These are phyloP conservation scores for Ligustrum vulgare DNA, from an alignment of 257 asterid species.

Conservation along the genomic window DNA sequence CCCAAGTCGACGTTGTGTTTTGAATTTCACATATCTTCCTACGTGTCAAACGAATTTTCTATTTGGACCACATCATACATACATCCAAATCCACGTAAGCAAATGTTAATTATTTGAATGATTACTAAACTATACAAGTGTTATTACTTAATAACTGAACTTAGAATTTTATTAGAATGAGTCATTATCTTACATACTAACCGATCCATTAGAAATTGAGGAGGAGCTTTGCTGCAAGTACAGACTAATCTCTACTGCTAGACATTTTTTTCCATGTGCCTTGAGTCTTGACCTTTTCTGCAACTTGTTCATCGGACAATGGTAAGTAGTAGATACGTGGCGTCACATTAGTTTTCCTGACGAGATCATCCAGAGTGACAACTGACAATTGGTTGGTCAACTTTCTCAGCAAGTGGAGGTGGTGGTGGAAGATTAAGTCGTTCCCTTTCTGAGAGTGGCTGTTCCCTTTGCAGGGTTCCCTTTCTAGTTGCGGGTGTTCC, in stretches of 20 bases:
- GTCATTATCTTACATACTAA: conserved; percentile 37
- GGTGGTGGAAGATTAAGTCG: conserved; percentile 38
- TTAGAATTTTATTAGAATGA: too few species aligned
- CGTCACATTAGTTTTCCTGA: conserved; percentile 49
- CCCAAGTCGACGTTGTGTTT: too few species aligned
- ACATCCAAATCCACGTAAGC: too few species aligned
- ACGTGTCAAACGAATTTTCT: too few species aligned
- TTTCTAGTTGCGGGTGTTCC: conserved; percentile 43
- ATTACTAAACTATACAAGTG: too few species aligned
- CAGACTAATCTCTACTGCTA: conserved; percentile 57
- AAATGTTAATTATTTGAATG: too few species aligned
- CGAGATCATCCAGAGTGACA: conserved; percentile 50
- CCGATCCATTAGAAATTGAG: conserved; percentile 33
- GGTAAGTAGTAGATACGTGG: conserved; percentile 49
- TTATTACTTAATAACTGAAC: too few species aligned
- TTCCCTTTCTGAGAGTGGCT: conserved; percentile 41
- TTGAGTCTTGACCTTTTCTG: conserved; percentile 37
- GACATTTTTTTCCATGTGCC: conserved; percentile 31
- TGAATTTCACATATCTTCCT: too few species aligned
- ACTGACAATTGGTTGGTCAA: conserved; percentile 41
- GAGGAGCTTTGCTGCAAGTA: conserved; percentile 28
- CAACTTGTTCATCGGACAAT: conserved; percentile 43
- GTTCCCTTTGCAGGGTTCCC: conserved; percentile 46
- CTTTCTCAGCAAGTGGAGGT: conserved; percentile 41
- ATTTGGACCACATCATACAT: too few species aligned